Percentiles rank a stretch among this genome's conserved stretches.
Conservation (phyloP, 345 rosid species). For the Boechera divaricarpa region DNA sequence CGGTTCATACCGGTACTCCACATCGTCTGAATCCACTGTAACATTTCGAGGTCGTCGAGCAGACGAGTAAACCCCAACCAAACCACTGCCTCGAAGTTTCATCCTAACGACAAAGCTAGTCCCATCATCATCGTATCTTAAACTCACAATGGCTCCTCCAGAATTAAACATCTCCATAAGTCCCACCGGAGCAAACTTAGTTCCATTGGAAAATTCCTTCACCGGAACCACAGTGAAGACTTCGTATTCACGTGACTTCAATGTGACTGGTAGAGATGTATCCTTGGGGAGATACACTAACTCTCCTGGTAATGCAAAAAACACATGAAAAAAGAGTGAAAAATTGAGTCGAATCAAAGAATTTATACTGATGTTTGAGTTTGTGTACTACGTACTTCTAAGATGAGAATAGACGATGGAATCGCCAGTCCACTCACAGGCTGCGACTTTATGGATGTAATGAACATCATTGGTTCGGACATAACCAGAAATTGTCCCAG, state of each 20-base stretch:
- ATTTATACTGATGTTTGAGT: background rate
- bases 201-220: constrained; percentile 51
- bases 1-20: constrained; percentile 50
- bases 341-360: background rate
- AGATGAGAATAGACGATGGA: constrained; percentile 61
- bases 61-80: constrained; percentile 63
- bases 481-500: constrained; percentile 55
- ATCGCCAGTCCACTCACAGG: constrained; percentile 59
- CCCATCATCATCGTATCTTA: constrained; percentile 36
- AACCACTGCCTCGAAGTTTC: constrained; percentile 55
- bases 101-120: constrained; percentile 40
- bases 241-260: constrained; percentile 61
- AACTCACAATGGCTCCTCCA: constrained; percentile 65
- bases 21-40: constrained; percentile 55
- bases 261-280: constrained; percentile 60
- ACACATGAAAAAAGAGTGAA: background rate
- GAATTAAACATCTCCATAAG: constrained; percentile 63
- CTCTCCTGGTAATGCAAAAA: constrained; percentile 51
- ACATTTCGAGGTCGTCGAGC: constrained; percentile 55
- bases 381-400: constrained; percentile 54
- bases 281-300: constrained; percentile 61
- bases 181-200: constrained; percentile 56
- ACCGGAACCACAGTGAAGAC: constrained; percentile 67
- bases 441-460: constrained; percentile 60
- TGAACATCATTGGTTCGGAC: constrained; percentile 62